These are phyloP conservation scores for Sporisorium scitamineum DNA, from an alignment of 1,284 basidiomycete species.

Conservation along the genomic window DNA sequence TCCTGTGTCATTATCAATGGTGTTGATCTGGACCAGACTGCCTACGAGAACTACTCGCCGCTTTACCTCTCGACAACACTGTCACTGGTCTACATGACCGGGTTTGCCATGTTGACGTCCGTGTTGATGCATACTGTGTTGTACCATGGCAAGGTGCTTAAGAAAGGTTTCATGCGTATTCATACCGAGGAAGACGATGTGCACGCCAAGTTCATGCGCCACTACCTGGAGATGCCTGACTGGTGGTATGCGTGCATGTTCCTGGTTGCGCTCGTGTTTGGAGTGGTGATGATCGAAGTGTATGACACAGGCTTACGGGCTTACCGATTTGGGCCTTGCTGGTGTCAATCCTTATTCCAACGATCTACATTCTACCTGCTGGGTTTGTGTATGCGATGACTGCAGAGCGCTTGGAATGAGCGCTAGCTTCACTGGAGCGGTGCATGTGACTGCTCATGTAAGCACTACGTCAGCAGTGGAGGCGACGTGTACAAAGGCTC, in stretches of 20 bases:
- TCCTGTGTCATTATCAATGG: conserved; percentile 76
- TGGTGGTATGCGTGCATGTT: conserved; percentile 86
- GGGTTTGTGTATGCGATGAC: conserved; percentile 95
- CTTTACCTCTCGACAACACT: conserved; percentile 90
- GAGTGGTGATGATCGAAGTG: conserved; percentile 84
- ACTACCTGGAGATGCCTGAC: conserved; percentile 92
- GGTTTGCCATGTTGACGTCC: conserved; percentile 85
- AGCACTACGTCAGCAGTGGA: too few species aligned
- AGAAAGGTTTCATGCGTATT: conserved; percentile 80
- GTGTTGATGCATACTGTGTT: conserved; percentile 88
- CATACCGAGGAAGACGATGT: conserved; percentile 90
- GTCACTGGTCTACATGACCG: conserved; percentile 87
- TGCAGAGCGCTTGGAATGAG: too few species aligned
- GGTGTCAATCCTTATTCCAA: conserved; percentile 78
- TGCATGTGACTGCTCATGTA: too few species aligned
- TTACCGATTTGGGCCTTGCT: conserved; percentile 88
- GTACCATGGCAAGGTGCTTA: conserved; percentile 84
- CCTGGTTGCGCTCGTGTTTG: conserved; percentile 78
- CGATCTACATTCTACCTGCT: conserved; percentile 86
- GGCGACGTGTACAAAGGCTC: too few species aligned
- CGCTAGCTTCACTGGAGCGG: too few species aligned
- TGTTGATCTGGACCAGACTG: conserved; percentile 78
- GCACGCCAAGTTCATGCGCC: conserved; percentile 93
- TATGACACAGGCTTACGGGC: conserved; percentile 85
- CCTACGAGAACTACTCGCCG: conserved; percentile 87